Conservation (phyloP, 257 asterid species). For the Galeopsis tetrahit region DNA sequence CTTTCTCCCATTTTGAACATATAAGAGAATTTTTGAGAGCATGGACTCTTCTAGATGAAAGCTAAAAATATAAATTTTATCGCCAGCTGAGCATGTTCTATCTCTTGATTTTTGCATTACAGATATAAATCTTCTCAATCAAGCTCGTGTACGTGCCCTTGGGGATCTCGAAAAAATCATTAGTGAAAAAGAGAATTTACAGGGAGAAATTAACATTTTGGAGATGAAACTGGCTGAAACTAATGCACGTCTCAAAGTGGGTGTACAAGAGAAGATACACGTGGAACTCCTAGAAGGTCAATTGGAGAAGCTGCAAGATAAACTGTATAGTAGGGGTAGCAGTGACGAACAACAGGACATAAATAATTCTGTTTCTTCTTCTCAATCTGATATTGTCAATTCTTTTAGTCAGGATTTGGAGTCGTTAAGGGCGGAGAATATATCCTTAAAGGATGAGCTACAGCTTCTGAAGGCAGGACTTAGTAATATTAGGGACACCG, state of each 20-base stretch:
- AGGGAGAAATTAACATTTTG: conserved; percentile 73
- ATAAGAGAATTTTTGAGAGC: background rate
- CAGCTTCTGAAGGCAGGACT: conserved; percentile 64
- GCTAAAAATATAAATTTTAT: background rate
- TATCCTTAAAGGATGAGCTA: conserved; percentile 69
- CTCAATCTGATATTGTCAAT: conserved; percentile 39
- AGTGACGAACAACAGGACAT: conserved; percentile 41
- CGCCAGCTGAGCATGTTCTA: conserved; percentile 28
- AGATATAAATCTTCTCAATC: conserved; percentile 88
- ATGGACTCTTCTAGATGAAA: conserved; percentile 24
- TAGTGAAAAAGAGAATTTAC: conserved; percentile 78
- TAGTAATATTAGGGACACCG: conserved; percentile 60
- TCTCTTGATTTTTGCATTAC: conserved; percentile 33
- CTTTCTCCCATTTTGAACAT: background rate
- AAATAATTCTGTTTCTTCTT: conserved; percentile 43
- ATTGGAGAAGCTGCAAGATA: conserved; percentile 63
- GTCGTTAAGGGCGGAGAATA: conserved; percentile 66
- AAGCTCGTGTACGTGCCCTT: conserved; percentile 77
- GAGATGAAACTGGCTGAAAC: conserved; percentile 89
- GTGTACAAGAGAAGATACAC: conserved; percentile 79
- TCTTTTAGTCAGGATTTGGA: conserved; percentile 63
- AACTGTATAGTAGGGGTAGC: conserved; percentile 58
- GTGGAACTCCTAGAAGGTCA: conserved; percentile 76
- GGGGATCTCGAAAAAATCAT: conserved; percentile 72
- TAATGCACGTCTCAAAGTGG: conserved; percentile 79